phyloP scores from a whole-genome alignment of 208 protist species.

The Wallacemonas sp. region DNA sequence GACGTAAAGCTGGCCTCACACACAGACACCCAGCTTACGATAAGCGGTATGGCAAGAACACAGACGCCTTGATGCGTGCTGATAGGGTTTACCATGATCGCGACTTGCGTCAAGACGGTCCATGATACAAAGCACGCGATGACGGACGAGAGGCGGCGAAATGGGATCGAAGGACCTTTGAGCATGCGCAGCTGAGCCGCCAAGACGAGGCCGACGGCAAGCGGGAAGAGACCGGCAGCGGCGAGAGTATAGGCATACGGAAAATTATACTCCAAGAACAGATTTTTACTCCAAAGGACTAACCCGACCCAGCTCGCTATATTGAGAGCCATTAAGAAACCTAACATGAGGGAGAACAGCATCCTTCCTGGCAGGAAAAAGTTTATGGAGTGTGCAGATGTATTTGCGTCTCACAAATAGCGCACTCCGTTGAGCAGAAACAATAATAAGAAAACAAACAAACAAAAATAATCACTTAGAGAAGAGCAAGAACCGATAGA shows the following conservation, averaged over 20 bases:
- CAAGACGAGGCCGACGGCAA: not conserved
- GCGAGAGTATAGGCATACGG: not conserved
- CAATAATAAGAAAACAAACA: too few species aligned
- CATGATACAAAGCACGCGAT: not conserved
- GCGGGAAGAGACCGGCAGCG: not conserved
- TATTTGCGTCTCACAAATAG: not conserved
- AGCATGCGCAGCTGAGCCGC: not conserved
- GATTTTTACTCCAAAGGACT: not conserved
- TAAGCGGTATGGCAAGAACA: not conserved
- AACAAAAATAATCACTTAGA: too few species aligned
- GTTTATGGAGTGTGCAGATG: not conserved
- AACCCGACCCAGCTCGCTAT: slow-evolving; percentile 3
- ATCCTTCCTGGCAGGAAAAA: not conserved
- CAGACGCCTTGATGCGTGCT: not conserved
- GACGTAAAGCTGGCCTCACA: too few species aligned
- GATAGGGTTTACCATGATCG: not conserved
- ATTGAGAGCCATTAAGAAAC: not conserved
- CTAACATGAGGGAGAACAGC: not conserved
- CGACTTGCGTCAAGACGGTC: not conserved
- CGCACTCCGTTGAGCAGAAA: too few species aligned
- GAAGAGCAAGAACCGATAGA: too few species aligned
- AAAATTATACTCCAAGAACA: not conserved
- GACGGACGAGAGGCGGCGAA: not conserved
- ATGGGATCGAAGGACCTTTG: not conserved
- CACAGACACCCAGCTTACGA: not conserved